A percentile compares a stretch with the other conserved stretches of the same genome.
phyloP scores from a whole-genome alignment of 257 asterid genomes.

The Solanum paucissectum region DNA sequence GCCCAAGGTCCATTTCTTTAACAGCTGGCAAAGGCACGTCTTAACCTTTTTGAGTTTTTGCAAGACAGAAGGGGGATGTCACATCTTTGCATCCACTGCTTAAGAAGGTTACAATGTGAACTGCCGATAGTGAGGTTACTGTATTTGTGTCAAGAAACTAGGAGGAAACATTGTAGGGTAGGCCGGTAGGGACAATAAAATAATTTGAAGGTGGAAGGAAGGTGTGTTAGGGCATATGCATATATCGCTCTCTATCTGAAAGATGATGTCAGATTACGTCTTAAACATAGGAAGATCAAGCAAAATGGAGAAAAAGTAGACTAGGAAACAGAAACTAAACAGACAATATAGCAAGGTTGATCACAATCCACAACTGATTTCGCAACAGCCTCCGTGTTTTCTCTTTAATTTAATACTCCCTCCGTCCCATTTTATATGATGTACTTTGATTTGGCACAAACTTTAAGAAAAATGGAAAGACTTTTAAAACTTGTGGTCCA shows the following conservation, averaged over 20 bases:
- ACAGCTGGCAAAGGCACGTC: not conserved
- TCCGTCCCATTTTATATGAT: no score
- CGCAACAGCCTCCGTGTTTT: not conserved
- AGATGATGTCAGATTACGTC: not conserved
- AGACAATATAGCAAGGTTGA: not conserved
- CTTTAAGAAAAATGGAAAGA: no score
- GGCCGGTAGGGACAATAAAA: not conserved
- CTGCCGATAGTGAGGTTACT: not conserved
- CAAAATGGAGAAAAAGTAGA: not conserved
- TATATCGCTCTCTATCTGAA: not conserved
- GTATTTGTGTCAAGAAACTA: not conserved
- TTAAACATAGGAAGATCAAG: not conserved
- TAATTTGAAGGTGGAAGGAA: not conserved
- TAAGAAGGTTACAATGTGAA: not conserved
- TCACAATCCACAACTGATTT: not conserved
- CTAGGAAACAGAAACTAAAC: not conserved
- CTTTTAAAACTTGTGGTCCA: no score
- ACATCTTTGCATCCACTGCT: not conserved
- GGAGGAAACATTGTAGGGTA: not conserved
- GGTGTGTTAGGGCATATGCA: not conserved
- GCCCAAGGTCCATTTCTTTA: not conserved
- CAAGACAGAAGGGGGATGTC: not conserved
- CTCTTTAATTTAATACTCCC: not conserved
- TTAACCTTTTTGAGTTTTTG: not conserved
- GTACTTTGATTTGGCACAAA: no score